Base-by-base conservation (phyloP, 129 eudicot species). In the Chrysanthemum makinoi region DNA sequence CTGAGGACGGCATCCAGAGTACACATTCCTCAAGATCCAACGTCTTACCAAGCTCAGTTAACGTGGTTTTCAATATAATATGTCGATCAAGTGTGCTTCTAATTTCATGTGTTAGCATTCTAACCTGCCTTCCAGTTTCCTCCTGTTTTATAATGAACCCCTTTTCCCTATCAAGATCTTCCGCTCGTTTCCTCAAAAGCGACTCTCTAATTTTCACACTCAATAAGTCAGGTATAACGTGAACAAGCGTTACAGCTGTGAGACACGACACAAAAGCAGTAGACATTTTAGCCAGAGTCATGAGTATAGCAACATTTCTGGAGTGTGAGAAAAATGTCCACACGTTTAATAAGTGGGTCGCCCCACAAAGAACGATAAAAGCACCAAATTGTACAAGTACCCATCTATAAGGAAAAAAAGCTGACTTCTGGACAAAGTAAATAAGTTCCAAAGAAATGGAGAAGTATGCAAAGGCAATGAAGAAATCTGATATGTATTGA, bases 401-500 rank as follows among this genome's bases (percentile, higher is more conserved):
- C 84, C 82, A 78, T 78, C 77, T 59, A 49, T 81, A 81, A 0
- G 91, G 91, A 20, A 86, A 83, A 68, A 83, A 69, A 7, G 88
- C 78, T 6, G 88, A 79, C 30, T 80, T 83, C 39, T 83, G 84
- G 53, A 83, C 74, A 56, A 83, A 86, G 74, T 86, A 86, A 24
- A 86, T 83, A 20, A 83, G 88, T 56, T 86, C 83, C 71, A 86
- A 75, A 18, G 91, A 86, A 50, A 86, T 86, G 15, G 86, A 83
- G 69, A 86, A 86, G 52, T 86, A 86, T 1, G 88, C 88, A 14
- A 86, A 51, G 13, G 86, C 83, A 24, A 83, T 83, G 68, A 86
- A 81, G 75, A 81, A 75, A 62, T 86, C 86, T 6, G 87, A 83
- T 52, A 86, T 75, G 75, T 83, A 80, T 73, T 83, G 87, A 62